Evolutionary conservation across 148 eudicot genomes (phyloP).

Genomic region (Diospyros kaki): DNA sequence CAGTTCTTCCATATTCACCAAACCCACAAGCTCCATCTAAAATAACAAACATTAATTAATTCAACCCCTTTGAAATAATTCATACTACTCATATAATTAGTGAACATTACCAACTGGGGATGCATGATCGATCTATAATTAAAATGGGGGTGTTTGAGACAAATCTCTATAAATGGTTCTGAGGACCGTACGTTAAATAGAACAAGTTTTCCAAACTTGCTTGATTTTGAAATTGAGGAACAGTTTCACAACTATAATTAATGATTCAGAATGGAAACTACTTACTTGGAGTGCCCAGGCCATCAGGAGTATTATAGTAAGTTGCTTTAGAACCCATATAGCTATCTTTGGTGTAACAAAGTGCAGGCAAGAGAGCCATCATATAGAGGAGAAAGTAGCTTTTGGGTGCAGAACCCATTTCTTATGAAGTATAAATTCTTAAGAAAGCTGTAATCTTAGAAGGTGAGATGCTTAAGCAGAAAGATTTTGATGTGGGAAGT

Average conservation of each 20-base stretch:
- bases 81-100: not conserved
- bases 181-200: too few relatives aligned
- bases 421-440: not conserved
- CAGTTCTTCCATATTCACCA: conserved; percentile 49
- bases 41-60: not conserved
- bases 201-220: too few relatives aligned
- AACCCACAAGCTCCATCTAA: conserved; percentile 69
- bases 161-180: too few relatives aligned
- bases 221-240: too few relatives aligned
- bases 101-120: not conserved
- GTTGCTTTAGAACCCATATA: conserved; percentile 36
- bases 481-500: too few relatives aligned
- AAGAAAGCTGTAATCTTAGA: too few relatives aligned
- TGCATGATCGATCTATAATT: too few relatives aligned
- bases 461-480: too few relatives aligned
- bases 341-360: conserved; percentile 16
- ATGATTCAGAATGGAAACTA: not conserved
- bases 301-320: conserved; percentile 41
- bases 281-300: conserved; percentile 36
- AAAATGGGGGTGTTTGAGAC: too few relatives aligned
- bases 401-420: conserved; percentile 19
- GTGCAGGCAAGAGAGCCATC: conserved; percentile 15
- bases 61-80: too few relatives aligned
- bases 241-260: too few relatives aligned
- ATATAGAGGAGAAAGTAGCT: conserved; percentile 9